Evolutionary conservation across 2,329 filamentous ascomycete genomes (phyloP).

Genomic region (Talaromyces piceae): DNA sequence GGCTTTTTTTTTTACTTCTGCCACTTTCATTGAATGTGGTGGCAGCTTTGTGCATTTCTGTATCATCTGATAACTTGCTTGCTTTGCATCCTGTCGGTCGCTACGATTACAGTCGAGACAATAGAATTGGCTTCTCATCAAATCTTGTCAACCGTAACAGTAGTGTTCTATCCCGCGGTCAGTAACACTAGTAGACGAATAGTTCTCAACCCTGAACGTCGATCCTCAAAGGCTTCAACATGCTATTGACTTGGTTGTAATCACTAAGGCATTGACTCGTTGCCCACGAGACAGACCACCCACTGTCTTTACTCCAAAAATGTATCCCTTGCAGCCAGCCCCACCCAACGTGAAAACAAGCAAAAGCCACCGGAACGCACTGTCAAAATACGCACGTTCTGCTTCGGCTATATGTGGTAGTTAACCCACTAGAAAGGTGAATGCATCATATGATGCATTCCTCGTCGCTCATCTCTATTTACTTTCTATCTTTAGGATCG

Average conservation of each 20-base stretch:
- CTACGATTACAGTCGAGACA: not conserved
- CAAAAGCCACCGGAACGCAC: not conserved
- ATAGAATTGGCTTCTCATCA: not conserved
- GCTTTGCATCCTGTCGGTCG: not conserved
- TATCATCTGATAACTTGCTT: not conserved
- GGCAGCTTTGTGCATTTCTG: not conserved
- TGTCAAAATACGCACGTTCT: not conserved
- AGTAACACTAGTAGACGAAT: too few relatives aligned
- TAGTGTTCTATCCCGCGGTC: too few relatives aligned
- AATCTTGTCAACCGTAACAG: not conserved
- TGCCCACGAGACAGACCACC: not conserved
- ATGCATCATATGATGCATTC: not conserved
- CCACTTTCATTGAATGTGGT: conserved; percentile 1
- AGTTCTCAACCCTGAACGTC: not conserved
- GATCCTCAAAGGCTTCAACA: not conserved
- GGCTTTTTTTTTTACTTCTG: not conserved
- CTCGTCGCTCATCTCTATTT: not conserved
- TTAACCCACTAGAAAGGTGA: not conserved
- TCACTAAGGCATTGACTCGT: not conserved
- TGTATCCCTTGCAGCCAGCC: not conserved
- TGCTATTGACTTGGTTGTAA: too few relatives aligned
- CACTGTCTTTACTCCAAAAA: not conserved
- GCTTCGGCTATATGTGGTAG: not conserved
- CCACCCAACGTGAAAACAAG: not conserved
- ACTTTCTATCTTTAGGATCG: not conserved